Evolutionary conservation across 305 asterid genomes (phyloP).

Genomic region (Fraxinus nigra): DNA sequence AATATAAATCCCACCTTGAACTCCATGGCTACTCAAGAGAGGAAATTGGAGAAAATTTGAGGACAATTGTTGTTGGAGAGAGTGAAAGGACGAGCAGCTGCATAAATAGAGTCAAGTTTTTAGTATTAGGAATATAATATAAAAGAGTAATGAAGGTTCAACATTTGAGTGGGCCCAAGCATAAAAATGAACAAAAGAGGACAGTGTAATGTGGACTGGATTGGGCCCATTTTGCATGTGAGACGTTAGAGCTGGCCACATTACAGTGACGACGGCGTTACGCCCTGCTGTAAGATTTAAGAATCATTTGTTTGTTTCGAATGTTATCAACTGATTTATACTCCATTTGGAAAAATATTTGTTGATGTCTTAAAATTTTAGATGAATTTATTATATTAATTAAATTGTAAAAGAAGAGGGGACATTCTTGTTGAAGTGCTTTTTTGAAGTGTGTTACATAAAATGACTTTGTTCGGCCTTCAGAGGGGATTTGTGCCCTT

Average conservation of each 20-base stretch:
- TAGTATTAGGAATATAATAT: not conserved
- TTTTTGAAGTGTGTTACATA: not conserved
- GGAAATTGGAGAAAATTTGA: not conserved
- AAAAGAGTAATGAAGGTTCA: slow-evolving; percentile 17
- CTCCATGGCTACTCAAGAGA: slow-evolving; percentile 38
- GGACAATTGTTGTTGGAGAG: not conserved
- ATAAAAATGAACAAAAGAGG: not conserved
- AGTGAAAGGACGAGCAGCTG: not conserved
- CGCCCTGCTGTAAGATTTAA: not conserved
- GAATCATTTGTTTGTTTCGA: not conserved
- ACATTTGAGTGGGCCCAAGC: slow-evolving; percentile 47
- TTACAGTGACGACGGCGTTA: not conserved
- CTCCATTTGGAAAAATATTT: not conserved
- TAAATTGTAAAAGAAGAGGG: not conserved
- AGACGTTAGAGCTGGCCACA: slow-evolving; percentile 34
- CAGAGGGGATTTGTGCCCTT: not conserved
- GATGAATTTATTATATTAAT: not conserved
- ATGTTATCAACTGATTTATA: not conserved
- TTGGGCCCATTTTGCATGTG: slow-evolving; percentile 50
- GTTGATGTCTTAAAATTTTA: not conserved
- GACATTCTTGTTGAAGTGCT: not conserved
- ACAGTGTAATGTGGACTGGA: slow-evolving; percentile 39
- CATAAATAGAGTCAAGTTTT: not conserved
- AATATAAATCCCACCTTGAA: slow-evolving; percentile 29
- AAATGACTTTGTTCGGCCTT: not conserved